These are phyloP conservation scores for Microbotryomycetes sp. DNA, from an alignment of 1,284 basidiomycete genomes.

Conservation along the genomic window DNA sequence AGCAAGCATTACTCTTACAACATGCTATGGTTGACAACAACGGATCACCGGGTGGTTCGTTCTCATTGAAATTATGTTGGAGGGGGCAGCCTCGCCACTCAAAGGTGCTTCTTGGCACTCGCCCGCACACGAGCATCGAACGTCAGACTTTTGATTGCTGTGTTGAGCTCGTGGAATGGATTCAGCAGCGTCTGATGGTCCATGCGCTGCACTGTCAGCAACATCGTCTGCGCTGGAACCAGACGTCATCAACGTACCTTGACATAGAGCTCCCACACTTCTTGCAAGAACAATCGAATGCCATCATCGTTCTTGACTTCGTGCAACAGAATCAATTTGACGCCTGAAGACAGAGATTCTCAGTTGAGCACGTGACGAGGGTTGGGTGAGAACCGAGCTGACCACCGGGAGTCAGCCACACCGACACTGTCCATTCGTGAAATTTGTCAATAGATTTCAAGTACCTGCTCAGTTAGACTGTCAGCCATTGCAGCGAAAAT, in stretches of 20 bases:
- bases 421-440: slow-evolving; percentile 94
- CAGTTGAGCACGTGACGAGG: slow-evolving; percentile 1
- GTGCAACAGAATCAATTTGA: slow-evolving; percentile 84
- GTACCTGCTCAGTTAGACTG: slow-evolving; percentile 57
- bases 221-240: neutral
- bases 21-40: no score
- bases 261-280: slow-evolving; percentile 90
- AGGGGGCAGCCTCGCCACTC: no score
- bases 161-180: slow-evolving; percentile 86
- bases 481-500: neutral
- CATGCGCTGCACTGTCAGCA: neutral
- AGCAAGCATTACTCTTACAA: no score
- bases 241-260: slow-evolving; percentile 57
- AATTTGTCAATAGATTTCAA: slow-evolving; percentile 87
- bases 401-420: slow-evolving; percentile 89
- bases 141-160: slow-evolving; percentile 63
- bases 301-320: slow-evolving; percentile 94
- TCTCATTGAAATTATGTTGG: no score
- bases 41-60: no score
- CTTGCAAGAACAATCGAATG: slow-evolving; percentile 79
- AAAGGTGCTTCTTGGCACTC: slow-evolving; percentile 80
- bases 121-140: slow-evolving; percentile 77
- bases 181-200: slow-evolving; percentile 69
- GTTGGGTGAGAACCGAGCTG: slow-evolving; percentile 42
- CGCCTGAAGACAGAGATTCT: slow-evolving; percentile 54